Base-by-base conservation (phyloP, 441 rosid species). In the Pelargonium myrrhifolium region DNA sequence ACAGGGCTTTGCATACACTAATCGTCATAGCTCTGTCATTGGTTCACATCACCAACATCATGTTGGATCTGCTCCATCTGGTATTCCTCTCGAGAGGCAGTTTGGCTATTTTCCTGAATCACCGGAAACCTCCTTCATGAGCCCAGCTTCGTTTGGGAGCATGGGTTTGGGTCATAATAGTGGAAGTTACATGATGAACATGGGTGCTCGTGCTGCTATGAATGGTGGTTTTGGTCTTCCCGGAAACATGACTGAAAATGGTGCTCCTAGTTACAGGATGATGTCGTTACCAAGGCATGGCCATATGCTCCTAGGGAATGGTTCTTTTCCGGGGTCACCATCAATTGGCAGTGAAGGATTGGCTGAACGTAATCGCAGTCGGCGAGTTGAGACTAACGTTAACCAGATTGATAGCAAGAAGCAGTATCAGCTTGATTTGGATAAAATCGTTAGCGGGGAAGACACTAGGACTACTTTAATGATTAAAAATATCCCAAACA, bases 401-500 rank as follows among this genome's bases (percentile, higher is more conserved):
- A 84, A 74, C 79, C 97, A 83, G 71, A 77, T 79, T 9, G 99
- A 95, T 56, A 81, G 80, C 85, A 85, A 89, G 86, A 90, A 79
- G 74, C 80, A 73, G 71, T 88, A 83, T 82, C 91, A 85, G 75
- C 89, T 90, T 39, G 94, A 90, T 74, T 74, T 90, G 82, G 91
- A 88, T 56, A 88, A 76, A 79, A 88, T 90, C 45, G 81, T 76
- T 70, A 73, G 66, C 24, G 87, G 97, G 17, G 97, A 85, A 75
- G 94, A 90, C 82, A 72, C 74, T 37, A 80, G 97, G 78, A 90
- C 94, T 66, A 88, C 94, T 56, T 80, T 90, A 70, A 85, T 90
- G 88, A 87, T 90, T 7, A 90, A 88, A 77, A 88, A 90, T 78
- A 88, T 90, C 78, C 94, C 97, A 67, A 88, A 90, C 76, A 90